Conservation (phyloP, 73 alveolate species). For the Tetrahymena thermophila region DNA sequence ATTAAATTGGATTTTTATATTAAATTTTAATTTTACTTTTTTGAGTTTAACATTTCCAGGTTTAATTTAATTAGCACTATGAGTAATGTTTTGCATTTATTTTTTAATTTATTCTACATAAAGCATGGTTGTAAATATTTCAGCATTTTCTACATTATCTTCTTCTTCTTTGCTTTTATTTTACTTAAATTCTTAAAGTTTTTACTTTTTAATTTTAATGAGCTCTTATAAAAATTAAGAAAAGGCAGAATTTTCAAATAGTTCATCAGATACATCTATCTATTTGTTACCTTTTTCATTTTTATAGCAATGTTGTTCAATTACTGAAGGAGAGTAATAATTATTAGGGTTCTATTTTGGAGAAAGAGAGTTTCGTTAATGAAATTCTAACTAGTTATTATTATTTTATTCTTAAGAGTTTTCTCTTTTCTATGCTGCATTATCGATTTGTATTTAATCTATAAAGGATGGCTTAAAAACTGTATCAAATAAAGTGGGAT, state of each 20-base stretch:
- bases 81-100: not conserved
- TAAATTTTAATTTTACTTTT: not conserved
- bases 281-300: not conserved
- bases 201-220: not conserved
- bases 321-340: not conserved
- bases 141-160: not conserved
- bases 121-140: not conserved
- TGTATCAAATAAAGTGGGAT: not conserved
- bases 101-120: not conserved
- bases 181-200: not conserved
- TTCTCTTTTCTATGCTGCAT: not conserved
- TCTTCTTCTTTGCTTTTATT: not conserved
- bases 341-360: not conserved
- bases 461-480: not conserved
- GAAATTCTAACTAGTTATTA: not conserved
- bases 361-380: not conserved
- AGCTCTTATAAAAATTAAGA: not conserved
- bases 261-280: not conserved
- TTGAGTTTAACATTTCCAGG: not conserved
- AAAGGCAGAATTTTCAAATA: not conserved
- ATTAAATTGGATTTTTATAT: not conserved
- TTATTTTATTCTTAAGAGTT: not conserved
- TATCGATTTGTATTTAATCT: not conserved
- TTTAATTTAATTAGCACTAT: not conserved
- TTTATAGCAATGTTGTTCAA: not conserved